Evolutionary conservation across 2,329 filamentous ascomycete species (phyloP).

Genomic region (Bisporella sp.): DNA sequence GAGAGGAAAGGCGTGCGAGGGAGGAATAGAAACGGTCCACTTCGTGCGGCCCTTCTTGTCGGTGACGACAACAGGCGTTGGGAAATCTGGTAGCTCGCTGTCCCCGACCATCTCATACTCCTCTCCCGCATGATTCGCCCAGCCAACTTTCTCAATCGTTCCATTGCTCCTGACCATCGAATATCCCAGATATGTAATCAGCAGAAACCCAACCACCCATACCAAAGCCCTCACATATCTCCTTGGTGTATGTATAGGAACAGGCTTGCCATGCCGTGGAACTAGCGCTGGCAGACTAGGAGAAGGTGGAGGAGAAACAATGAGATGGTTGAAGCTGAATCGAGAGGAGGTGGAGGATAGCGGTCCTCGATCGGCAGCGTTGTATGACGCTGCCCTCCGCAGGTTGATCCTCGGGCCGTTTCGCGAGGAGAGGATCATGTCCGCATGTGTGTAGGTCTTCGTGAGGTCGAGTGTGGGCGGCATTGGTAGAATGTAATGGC

Average conservation of each 20-base stretch:
- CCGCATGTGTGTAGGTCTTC: constrained; percentile 31
- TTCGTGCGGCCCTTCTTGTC: constrained; percentile 57
- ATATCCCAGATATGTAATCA: constrained; percentile 44
- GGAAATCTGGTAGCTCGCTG: constrained; percentile 60
- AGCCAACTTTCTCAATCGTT: constrained; percentile 30
- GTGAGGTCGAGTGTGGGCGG: constrained; percentile 23
- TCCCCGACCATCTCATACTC: constrained; percentile 62
- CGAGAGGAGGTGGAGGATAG: constrained; percentile 54
- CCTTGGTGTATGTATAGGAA: constrained; percentile 32
- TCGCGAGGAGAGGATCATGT: constrained; percentile 30
- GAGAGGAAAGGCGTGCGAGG: constrained; percentile 59
- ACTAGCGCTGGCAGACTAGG: constrained; percentile 63
- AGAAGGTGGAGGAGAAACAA: constrained; percentile 63
- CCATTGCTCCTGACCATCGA: constrained; percentile 27
- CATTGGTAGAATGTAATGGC: constrained; percentile 8
- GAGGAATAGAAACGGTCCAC: constrained; percentile 79
- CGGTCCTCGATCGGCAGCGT: constrained; percentile 43
- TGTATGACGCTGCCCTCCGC: constrained; percentile 51
- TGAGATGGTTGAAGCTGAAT: constrained; percentile 60
- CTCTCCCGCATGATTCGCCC: constrained; percentile 34
- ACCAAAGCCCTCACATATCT: constrained; percentile 32
- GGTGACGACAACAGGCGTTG: constrained; percentile 63
- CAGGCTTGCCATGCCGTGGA: constrained; percentile 55
- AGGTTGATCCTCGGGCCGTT: constrained; percentile 48
- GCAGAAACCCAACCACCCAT: constrained; percentile 43